Percentiles rank a stretch among this genome's conserved stretches.
Evolutionary conservation across 148 eudicot species (phyloP).

Genomic region (Vaccinium vitisidaea): DNA sequence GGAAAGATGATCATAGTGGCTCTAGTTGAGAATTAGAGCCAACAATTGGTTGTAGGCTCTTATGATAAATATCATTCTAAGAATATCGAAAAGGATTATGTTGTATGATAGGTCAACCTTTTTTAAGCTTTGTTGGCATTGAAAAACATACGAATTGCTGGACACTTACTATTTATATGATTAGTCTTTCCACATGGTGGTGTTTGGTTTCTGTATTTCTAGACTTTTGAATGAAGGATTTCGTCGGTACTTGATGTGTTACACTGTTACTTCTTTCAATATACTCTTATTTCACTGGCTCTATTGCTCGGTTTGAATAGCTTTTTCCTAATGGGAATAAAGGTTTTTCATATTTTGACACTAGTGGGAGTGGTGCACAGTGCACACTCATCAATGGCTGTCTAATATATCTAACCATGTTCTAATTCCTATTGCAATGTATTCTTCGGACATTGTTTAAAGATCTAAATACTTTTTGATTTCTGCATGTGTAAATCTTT

Average conservation of each 20-base stretch:
- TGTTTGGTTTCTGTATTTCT: background rate
- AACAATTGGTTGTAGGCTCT: too few relatives aligned
- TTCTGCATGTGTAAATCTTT: background rate
- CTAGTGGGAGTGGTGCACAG: background rate
- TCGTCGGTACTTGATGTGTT: background rate
- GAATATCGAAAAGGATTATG: too few relatives aligned
- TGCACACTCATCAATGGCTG: background rate
- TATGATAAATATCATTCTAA: too few relatives aligned
- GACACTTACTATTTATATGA: background rate
- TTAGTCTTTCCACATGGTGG: background rate
- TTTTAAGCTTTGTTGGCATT: background rate
- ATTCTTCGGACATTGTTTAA: background rate
- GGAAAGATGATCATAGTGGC: too few relatives aligned
- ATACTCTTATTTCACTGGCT: background rate
- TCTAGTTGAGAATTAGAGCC: too few relatives aligned
- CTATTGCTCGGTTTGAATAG: background rate
- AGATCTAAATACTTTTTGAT: background rate
- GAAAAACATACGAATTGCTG: too few relatives aligned
- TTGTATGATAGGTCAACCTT: background rate
- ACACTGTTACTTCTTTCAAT: background rate
- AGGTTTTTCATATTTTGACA: background rate
- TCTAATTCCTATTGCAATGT: background rate
- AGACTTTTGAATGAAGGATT: too few relatives aligned
- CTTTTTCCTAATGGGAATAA: background rate
- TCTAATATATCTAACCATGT: background rate